Conservation (phyloP, 805 yeast genomes). For the Candida insectalens region DNA sequence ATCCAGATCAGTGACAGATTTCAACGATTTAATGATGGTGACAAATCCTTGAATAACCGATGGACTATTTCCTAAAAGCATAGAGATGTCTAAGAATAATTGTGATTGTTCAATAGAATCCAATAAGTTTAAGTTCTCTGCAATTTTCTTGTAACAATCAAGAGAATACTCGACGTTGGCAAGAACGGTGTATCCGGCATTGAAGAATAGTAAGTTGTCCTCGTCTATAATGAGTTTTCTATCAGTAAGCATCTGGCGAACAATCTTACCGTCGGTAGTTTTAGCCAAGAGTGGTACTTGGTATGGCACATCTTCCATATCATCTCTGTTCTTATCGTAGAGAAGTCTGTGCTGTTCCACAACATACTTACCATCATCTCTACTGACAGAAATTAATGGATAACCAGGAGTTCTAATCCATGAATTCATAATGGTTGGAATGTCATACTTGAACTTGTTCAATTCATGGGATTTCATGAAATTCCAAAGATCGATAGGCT, state of each 20-base stretch:
- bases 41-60: conserved; percentile 25
- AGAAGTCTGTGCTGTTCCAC: conserved; percentile 33
- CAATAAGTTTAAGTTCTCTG: conserved; percentile 15
- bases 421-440: conserved; percentile 43
- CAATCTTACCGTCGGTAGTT: conserved; percentile 24
- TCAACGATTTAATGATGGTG: conserved; percentile 20
- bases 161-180: conserved; percentile 38
- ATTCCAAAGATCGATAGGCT: conserved; percentile 46
- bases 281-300: conserved; percentile 50
- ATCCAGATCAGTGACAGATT: conserved; percentile 18
- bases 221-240: conserved; percentile 20
- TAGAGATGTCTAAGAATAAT: conserved; percentile 30
- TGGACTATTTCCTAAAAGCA: conserved; percentile 25
- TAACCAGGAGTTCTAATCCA: conserved; percentile 56
- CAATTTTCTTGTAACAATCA: conserved; percentile 17
- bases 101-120: conserved; percentile 25
- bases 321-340: conserved; percentile 12
- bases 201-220: conserved; percentile 27
- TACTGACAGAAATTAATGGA: conserved; percentile 50
- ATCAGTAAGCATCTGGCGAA: conserved; percentile 34
- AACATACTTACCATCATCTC: conserved; percentile 25
- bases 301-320: conserved; percentile 46
- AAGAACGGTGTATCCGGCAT: conserved; percentile 36
- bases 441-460: conserved; percentile 27
- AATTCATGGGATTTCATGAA: conserved; percentile 19